These are phyloP conservation scores for Pelagomonas calceolata DNA, from an alignment of 108 stramenopile genomes.

Conservation along the genomic window DNA sequence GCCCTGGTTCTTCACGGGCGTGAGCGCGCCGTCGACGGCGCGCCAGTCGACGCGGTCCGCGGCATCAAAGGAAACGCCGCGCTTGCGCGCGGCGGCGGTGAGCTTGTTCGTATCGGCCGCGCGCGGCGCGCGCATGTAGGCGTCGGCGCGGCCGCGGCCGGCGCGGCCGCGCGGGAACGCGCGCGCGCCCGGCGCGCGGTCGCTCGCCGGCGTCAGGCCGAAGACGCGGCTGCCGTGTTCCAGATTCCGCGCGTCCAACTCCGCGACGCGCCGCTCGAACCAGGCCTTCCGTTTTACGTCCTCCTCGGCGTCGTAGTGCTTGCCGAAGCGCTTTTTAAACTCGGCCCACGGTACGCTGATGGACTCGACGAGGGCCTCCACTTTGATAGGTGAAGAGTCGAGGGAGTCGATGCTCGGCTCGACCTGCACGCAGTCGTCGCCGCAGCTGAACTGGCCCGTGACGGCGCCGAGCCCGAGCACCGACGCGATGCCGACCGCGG, in stretches of 20 bases:
- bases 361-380: too few species aligned
- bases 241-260: not conserved
- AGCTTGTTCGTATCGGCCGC: not conserved
- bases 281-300: not conserved
- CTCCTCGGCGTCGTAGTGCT: not conserved
- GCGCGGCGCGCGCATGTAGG: not conserved
- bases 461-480: too few species aligned
- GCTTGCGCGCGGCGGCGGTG: too few species aligned
- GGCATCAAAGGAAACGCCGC: not conserved
- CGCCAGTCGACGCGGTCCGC: not conserved
- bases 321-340: not conserved
- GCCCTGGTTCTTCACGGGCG: conserved; percentile 52
- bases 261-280: not conserved
- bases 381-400: too few species aligned
- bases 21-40: not conserved
- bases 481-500: too few species aligned
- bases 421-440: too few species aligned
- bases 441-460: too few species aligned
- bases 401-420: too few species aligned
- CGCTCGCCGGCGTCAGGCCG: not conserved
- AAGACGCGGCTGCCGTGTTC: not conserved
- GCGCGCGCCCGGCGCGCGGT: not conserved
- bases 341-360: not conserved
- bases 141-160: not conserved
- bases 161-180: not conserved